phyloP scores from a whole-genome alignment of 345 rosid species.

The Aquilaria yunnanensis region DNA sequence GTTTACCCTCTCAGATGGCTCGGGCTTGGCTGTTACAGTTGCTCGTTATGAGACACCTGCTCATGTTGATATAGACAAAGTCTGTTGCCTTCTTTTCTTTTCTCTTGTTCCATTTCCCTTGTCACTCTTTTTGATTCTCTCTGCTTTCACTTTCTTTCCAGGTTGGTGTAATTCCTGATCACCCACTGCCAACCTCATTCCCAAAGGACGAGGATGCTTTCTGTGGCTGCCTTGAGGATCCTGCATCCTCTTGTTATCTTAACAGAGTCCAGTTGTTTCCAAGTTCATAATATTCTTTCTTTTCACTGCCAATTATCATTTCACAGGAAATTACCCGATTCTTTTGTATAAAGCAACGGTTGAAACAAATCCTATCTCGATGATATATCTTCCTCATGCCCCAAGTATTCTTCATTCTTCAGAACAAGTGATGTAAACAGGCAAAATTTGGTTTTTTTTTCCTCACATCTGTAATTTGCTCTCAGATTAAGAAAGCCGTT shows the following conservation, averaged over 20 bases:
- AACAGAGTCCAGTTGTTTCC: slow-evolving; percentile 56
- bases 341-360: no score
- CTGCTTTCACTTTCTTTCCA: slow-evolving; percentile 12
- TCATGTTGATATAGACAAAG: slow-evolving; percentile 85
- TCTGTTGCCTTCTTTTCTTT: slow-evolving; percentile 13
- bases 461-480: neutral
- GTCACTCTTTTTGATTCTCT: neutral
- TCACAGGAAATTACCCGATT: slow-evolving; percentile 4
- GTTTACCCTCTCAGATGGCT: slow-evolving; percentile 91
- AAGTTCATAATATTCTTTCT: slow-evolving; percentile 22
- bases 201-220: slow-evolving; percentile 72
- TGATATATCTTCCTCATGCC: no score
- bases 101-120: neutral
- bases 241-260: slow-evolving; percentile 59
- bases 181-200: slow-evolving; percentile 71
- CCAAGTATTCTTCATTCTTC: no score
- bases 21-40: slow-evolving; percentile 87
- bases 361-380: no score
- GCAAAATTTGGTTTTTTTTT: neutral
- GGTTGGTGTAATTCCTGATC: slow-evolving; percentile 94
- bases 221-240: slow-evolving; percentile 77
- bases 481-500: neutral
- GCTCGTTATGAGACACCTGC: slow-evolving; percentile 97
- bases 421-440: no score
- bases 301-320: slow-evolving; percentile 5